phyloP scores from a whole-genome alignment of 768 basidiomycete species.

The Pulveroboletus sp. region DNA sequence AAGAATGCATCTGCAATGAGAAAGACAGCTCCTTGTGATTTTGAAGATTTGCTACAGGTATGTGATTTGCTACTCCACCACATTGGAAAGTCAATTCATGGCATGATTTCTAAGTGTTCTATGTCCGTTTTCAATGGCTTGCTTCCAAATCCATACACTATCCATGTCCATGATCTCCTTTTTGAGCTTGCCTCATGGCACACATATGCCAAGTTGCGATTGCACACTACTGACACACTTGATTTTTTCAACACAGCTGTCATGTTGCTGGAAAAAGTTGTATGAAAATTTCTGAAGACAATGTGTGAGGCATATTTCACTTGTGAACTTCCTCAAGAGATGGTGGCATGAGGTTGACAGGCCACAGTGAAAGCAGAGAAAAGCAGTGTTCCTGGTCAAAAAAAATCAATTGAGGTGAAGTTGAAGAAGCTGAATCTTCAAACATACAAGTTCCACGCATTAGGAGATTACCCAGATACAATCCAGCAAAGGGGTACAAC shows the following conservation, averaged over 20 bases:
- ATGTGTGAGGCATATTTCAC: background rate
- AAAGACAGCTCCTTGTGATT: background rate
- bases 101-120: background rate
- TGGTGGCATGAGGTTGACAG: background rate
- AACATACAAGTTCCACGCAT: background rate
- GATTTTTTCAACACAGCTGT: background rate
- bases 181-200: background rate
- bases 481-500: background rate
- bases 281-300: background rate
- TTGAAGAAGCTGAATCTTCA: background rate
- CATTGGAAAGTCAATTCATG: background rate
- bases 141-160: background rate
- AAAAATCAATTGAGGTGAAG: background rate
- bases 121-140: background rate
- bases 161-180: background rate
- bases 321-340: background rate
- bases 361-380: background rate
- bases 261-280: background rate
- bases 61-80: background rate
- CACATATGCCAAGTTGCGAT: background rate
- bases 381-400: too few species aligned
- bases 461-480: background rate
- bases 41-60: background rate
- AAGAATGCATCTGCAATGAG: background rate
- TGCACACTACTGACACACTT: background rate